These are phyloP conservation scores for Pterocarpus santalinus DNA, from an alignment of 306 rosid species.

Conservation along the genomic window DNA sequence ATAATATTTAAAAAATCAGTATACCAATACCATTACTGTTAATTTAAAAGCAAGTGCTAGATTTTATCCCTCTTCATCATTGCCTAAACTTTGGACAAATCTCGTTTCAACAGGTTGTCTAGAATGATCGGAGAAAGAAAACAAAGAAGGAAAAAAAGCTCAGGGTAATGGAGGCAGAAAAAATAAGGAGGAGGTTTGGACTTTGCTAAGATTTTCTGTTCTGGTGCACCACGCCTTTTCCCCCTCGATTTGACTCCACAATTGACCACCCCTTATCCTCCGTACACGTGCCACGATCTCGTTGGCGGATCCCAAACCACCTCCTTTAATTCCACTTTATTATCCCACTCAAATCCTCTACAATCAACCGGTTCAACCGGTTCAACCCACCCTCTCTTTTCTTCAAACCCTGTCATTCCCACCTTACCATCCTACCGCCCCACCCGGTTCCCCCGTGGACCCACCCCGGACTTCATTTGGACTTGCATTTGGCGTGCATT, in stretches of 20 bases:
- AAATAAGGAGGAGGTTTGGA: background rate
- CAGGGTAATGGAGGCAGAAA: background rate
- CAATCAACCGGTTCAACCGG: slow-evolving; percentile 52
- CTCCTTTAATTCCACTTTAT: slow-evolving; percentile 41
- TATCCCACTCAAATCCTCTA: slow-evolving; percentile 42
- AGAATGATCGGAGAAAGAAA: background rate
- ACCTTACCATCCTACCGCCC: slow-evolving; percentile 31
- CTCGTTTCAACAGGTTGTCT: background rate
- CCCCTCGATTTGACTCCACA: slow-evolving; percentile 42
- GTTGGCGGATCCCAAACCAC: slow-evolving; percentile 48
- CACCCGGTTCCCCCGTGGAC: slow-evolving; percentile 46
- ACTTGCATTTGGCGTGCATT: slow-evolving; percentile 78
- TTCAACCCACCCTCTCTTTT: slow-evolving; percentile 33
- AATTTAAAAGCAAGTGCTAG: background rate
- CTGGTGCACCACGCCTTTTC: slow-evolving; percentile 10
- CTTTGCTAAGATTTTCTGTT: slow-evolving; percentile 22
- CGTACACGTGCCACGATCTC: background rate
- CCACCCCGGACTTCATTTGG: slow-evolving; percentile 54
- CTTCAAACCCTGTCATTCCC: background rate
- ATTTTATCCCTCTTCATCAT: too few species aligned
- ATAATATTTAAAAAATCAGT: too few species aligned
- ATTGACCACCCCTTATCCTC: slow-evolving; percentile 2
- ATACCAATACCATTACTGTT: too few species aligned
- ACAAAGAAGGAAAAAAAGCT: too few species aligned
- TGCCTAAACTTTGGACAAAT: background rate